Evolutionary conservation across 192 early-diverging fungal genomes (phyloP).

Genomic region (Backusella luteola): DNA sequence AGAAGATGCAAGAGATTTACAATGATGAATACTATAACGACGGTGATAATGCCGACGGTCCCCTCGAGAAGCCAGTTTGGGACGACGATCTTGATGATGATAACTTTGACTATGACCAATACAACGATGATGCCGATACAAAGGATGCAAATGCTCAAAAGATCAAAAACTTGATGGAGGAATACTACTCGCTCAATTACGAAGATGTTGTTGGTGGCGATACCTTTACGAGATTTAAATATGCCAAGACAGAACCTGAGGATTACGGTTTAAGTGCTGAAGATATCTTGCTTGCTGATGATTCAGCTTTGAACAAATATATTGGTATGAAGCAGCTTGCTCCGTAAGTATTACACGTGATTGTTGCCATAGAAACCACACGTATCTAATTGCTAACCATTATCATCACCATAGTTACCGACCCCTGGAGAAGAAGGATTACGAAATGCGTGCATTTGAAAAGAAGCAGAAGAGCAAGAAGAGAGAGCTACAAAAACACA

Average conservation of each 20-base stretch:
- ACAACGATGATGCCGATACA: conserved; percentile 21
- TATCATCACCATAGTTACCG: conserved; percentile 31
- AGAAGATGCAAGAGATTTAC: conserved; percentile 82
- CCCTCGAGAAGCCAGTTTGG: conserved; percentile 77
- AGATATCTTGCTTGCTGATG: conserved; percentile 91
- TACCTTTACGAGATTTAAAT: conserved; percentile 88
- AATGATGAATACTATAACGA: conserved; percentile 65
- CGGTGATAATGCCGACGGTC: conserved; percentile 47
- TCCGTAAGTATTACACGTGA: conserved; percentile 53
- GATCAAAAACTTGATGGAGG: conserved; percentile 76
- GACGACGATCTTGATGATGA: conserved; percentile 75
- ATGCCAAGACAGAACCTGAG: conserved; percentile 77
- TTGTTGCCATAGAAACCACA: not conserved
- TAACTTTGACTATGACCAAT: conserved; percentile 81
- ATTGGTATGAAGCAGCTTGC: conserved; percentile 86
- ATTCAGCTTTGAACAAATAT: conserved; percentile 81
- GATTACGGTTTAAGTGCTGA: conserved; percentile 76
- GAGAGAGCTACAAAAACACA: conserved; percentile 13
- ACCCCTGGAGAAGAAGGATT: conserved; percentile 48
- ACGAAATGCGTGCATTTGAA: conserved; percentile 37
- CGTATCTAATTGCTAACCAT: not conserved
- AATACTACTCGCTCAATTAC: conserved; percentile 90
- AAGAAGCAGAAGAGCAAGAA: conserved; percentile 21
- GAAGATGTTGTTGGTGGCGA: conserved; percentile 86
- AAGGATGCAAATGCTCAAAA: conserved; percentile 38